phyloP scores from a whole-genome alignment of 176 grass and related monocot genomes.

The Cenchrus fungigraminus region DNA sequence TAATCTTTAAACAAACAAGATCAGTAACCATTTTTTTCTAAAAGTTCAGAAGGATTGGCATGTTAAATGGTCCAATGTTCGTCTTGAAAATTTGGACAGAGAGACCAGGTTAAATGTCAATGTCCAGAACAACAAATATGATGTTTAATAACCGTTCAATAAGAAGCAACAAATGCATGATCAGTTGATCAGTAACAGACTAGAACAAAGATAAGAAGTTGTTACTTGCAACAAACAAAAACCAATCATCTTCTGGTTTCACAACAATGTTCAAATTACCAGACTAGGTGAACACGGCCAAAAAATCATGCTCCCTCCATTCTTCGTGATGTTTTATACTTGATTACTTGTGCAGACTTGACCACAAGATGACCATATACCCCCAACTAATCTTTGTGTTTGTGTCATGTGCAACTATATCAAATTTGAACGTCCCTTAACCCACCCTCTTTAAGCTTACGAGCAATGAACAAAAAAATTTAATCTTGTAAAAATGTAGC shows the following conservation, averaged over 20 bases:
- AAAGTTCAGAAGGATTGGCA: slow-evolving; percentile 25
- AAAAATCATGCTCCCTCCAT: not conserved
- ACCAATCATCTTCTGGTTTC: not conserved
- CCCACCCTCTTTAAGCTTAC: not conserved
- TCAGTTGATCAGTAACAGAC: not conserved
- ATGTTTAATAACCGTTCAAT: not conserved
- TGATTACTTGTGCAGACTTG: not conserved
- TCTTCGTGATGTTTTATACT: not conserved
- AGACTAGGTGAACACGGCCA: slow-evolving; percentile 13
- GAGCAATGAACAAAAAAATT: not conserved
- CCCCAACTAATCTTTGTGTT: not conserved
- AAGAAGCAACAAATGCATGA: not conserved
- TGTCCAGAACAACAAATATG: not conserved
- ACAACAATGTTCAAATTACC: not conserved
- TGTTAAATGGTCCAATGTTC: slow-evolving; percentile 25
- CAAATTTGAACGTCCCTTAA: not conserved
- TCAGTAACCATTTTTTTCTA: not conserved
- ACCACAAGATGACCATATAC: not conserved
- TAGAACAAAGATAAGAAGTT: not conserved
- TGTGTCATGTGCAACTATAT: not conserved
- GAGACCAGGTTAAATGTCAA: slow-evolving; percentile 30
- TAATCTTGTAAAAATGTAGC: not conserved
- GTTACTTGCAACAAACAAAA: not conserved
- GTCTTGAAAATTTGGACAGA: slow-evolving; percentile 20
- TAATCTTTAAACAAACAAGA: slow-evolving; percentile 28